Conservation (phyloP, 371 early-diverging fungal genomes). For the Mortierella sp. region DNA sequence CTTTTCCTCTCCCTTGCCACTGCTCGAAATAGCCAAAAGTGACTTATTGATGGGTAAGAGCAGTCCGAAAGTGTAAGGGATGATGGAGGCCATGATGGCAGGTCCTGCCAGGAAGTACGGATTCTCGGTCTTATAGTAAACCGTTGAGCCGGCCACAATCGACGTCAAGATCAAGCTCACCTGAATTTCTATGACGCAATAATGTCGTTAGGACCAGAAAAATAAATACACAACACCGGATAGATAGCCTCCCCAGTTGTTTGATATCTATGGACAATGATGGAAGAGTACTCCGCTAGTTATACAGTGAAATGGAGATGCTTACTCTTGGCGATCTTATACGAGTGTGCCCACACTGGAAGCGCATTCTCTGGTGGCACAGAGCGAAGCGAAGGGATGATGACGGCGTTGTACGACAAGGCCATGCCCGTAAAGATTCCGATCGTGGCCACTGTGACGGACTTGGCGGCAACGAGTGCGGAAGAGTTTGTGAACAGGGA, state of each 20-base stretch:
- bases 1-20: background rate
- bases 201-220: too few species aligned
- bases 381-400: slow-evolving; percentile 28
- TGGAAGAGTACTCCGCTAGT: too few species aligned
- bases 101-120: slow-evolving; percentile 24
- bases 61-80: slow-evolving; percentile 30
- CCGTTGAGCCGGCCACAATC: background rate
- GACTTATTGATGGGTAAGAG: slow-evolving; percentile 31
- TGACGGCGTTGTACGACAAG: slow-evolving; percentile 22
- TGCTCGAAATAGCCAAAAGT: slow-evolving; percentile 11
- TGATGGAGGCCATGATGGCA: slow-evolving; percentile 17
- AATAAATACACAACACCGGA: too few species aligned
- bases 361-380: slow-evolving; percentile 10
- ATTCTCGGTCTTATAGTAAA: slow-evolving; percentile 36
- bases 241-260: too few species aligned
- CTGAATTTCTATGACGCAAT: slow-evolving; percentile 20
- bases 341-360: slow-evolving; percentile 31
- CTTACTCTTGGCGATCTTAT: slow-evolving; percentile 12
- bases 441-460: slow-evolving; percentile 27
- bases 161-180: slow-evolving; percentile 10
- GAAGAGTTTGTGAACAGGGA: background rate
- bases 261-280: too few species aligned
- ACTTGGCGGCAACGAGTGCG: slow-evolving; percentile 27
- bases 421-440: slow-evolving; percentile 33
- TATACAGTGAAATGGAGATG: background rate